These are phyloP conservation scores for Taphrina confusa DNA, from an alignment of 1,139 yeast species.

Conservation along the genomic window DNA sequence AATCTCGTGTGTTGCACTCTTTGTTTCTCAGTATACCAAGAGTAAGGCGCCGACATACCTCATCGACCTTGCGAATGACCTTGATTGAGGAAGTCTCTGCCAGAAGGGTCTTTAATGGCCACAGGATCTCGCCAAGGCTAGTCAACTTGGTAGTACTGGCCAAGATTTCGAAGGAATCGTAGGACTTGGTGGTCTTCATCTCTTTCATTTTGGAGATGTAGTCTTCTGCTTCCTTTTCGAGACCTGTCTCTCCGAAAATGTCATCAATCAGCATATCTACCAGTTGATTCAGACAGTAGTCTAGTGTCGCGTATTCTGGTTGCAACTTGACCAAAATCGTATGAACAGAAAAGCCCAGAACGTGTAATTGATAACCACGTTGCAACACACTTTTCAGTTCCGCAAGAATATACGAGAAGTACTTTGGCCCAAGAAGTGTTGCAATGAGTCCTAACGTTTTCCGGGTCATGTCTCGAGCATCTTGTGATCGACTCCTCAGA, in stretches of 20 bases:
- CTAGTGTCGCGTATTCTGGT: slow-evolving; percentile 71
- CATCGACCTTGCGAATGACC: slow-evolving; percentile 75
- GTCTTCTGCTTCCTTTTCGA: slow-evolving; percentile 93
- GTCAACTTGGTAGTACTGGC: slow-evolving; percentile 65
- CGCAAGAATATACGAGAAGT: slow-evolving; percentile 69
- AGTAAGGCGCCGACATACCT: slow-evolving; percentile 71
- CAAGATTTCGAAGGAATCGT: slow-evolving; percentile 78
- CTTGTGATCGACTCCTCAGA: slow-evolving; percentile 81
- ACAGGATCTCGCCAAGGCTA: slow-evolving; percentile 61
- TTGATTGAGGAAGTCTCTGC: slow-evolving; percentile 66
- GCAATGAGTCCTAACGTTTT: slow-evolving; percentile 70
- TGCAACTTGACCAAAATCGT: slow-evolving; percentile 60
- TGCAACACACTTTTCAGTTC: slow-evolving; percentile 78
- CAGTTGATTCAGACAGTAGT: slow-evolving; percentile 63
- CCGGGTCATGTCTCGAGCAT: slow-evolving; percentile 82
- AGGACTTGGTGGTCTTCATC: slow-evolving; percentile 84
- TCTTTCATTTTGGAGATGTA: slow-evolving; percentile 85
- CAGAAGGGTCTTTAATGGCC: slow-evolving; percentile 66
- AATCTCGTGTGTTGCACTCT: slow-evolving; percentile 59
- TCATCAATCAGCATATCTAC: slow-evolving; percentile 86
- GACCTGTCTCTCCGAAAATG: slow-evolving; percentile 86
- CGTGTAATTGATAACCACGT: slow-evolving; percentile 92
- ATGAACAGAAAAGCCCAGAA: slow-evolving; percentile 84
- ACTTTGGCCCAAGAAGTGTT: slow-evolving; percentile 66
- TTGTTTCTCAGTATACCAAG: slow-evolving; percentile 75